Percentiles rank a stretch among this genome's conserved stretches.
Conservation (phyloP, 2,329 filamentous ascomycete genomes). For the Dendrostoma leiphaemia region DNA sequence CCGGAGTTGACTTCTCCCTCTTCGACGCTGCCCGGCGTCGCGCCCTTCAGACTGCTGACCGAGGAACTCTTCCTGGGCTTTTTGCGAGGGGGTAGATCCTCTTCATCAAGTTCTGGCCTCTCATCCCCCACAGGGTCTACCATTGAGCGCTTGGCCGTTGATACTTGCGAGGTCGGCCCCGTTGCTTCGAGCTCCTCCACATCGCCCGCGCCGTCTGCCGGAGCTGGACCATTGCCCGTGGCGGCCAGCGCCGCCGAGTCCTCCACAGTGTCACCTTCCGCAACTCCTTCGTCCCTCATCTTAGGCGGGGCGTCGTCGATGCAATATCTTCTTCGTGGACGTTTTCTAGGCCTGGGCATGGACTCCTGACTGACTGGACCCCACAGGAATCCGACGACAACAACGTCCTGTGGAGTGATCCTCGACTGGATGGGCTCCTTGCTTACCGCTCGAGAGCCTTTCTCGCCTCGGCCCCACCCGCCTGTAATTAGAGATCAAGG, state of each 20-base stretch:
- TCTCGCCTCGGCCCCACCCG: neutral
- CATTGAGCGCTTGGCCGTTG: constrained; percentile 5
- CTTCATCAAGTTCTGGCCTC: neutral
- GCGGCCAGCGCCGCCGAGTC: neutral
- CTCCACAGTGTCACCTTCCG: neutral
- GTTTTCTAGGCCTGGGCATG: neutral
- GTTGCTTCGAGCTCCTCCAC: neutral
- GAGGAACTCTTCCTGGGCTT: constrained; percentile 6
- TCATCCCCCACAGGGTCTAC: neutral
- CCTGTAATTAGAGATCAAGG: constrained; percentile 11
- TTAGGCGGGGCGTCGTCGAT: neutral
- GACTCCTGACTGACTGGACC: too few species aligned
- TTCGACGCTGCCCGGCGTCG: neutral
- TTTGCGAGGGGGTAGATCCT: constrained; percentile 13
- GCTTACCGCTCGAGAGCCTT: neutral
- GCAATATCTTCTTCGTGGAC: neutral
- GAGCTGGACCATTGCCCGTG: neutral
- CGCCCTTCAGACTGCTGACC: neutral
- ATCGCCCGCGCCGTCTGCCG: neutral
- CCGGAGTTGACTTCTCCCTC: constrained; percentile 8
- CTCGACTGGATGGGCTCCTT: neutral
- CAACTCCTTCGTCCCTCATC: neutral
- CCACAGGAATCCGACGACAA: too few species aligned
- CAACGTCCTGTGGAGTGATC: neutral
- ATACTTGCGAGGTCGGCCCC: neutral